Evolutionary conservation across 306 rosid genomes (phyloP).

Genomic region (Prunus fruticosa): DNA sequence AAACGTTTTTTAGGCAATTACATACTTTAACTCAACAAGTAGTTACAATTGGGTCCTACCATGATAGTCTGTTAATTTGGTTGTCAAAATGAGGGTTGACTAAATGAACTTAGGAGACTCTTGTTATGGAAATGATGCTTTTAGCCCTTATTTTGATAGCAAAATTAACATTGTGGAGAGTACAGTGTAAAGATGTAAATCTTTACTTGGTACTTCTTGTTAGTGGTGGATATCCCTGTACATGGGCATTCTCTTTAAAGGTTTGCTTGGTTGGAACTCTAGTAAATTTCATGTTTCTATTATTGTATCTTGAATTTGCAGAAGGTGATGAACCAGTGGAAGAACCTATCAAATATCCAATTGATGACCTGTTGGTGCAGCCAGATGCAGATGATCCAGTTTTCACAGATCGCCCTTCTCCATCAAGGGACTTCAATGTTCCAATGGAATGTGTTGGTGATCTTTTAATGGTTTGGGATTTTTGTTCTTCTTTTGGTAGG

Average conservation of each 20-base stretch:
- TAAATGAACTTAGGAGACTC: too few relatives aligned
- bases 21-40: too few relatives aligned
- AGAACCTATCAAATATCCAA: conserved; percentile 75
- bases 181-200: conserved; percentile 18
- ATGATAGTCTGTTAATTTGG: too few relatives aligned
- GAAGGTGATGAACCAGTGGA: conserved; percentile 44
- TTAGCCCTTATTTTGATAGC: too few relatives aligned
- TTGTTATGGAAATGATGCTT: too few relatives aligned
- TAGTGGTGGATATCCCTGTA: background rate
- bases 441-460: conserved; percentile 74
- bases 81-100: too few relatives aligned
- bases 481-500: conserved; percentile 69
- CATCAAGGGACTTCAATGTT: conserved; percentile 65
- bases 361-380: conserved; percentile 83
- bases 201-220: background rate
- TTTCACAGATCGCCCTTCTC: conserved; percentile 69
- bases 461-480: conserved; percentile 93
- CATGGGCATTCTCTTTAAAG: background rate
- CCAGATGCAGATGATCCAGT: conserved; percentile 76
- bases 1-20: too few relatives aligned
- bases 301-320: conserved; percentile 29
- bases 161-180: conserved; percentile 33
- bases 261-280: conserved; percentile 5
- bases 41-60: too few relatives aligned
- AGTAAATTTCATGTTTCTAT: background rate